Evolutionary conservation across 306 rosid genomes (phyloP).

Genomic region (Ochetophila trinervis): DNA sequence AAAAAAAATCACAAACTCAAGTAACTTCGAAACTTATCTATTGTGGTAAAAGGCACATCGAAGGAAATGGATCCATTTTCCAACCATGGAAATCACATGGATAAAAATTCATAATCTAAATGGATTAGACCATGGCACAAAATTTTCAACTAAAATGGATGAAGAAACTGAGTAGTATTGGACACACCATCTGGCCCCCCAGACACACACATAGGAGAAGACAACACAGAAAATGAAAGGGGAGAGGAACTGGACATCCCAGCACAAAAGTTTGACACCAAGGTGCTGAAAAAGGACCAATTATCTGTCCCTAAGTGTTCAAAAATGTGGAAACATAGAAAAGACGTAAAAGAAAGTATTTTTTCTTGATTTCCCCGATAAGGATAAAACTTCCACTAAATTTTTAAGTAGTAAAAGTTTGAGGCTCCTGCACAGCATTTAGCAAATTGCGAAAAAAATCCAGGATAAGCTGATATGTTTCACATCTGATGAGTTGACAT

Average conservation of each 20-base stretch:
- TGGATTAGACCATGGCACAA: neutral
- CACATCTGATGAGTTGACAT: constrained; percentile 2
- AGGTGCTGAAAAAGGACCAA: constrained; percentile 5
- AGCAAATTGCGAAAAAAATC: neutral
- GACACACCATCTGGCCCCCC: neutral
- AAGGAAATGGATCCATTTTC: neutral
- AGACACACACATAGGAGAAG: neutral
- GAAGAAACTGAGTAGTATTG: neutral
- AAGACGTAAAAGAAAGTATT: neutral
- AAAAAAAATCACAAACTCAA: neutral
- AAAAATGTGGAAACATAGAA: neutral
- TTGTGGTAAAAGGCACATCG: neutral
- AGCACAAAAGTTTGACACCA: neutral
- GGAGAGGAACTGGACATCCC: neutral
- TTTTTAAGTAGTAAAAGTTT: neutral
- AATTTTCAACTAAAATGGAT: neutral
- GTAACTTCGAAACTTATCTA: neutral
- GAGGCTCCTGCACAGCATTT: neutral
- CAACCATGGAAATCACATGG: neutral
- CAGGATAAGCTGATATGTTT: constrained; percentile 3
- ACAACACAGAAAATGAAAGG: neutral
- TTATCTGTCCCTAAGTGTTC: neutral
- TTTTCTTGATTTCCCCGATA: neutral
- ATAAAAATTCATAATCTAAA: neutral
- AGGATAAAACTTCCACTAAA: neutral